phyloP scores from a whole-genome alignment of 2,329 filamentous ascomycete species.

The Aspergillus pseudoviridinutans region DNA sequence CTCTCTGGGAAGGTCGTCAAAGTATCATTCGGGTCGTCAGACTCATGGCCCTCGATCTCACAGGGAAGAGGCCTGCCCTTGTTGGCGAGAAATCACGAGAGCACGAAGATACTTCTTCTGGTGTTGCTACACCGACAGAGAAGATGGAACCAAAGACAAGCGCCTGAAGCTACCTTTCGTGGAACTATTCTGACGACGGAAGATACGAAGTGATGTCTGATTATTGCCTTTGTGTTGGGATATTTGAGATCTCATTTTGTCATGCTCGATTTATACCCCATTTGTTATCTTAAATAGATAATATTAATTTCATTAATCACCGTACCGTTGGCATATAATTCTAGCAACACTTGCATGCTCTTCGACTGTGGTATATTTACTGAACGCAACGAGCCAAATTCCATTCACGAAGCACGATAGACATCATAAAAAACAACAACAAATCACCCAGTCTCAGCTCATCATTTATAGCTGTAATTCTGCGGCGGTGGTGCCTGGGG shows the following conservation, averaged over 20 bases:
- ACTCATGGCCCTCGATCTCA: constrained; percentile 60
- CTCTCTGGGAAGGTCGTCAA: constrained; percentile 70
- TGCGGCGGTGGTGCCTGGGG: constrained; percentile 14
- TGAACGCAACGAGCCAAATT: background rate
- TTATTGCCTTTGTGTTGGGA: background rate
- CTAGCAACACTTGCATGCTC: background rate
- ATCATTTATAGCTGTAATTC: constrained; percentile 21
- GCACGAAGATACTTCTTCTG: constrained; percentile 40
- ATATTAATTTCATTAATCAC: background rate
- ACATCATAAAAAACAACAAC: background rate
- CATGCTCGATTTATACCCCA: constrained; percentile 3
- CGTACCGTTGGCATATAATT: background rate
- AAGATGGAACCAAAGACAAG: constrained; percentile 26
- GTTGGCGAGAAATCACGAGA: constrained; percentile 37
- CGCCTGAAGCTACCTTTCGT: background rate
- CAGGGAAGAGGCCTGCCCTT: constrained; percentile 32
- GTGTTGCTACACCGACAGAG: constrained; percentile 47
- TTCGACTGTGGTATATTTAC: background rate
- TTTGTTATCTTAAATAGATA: background rate
- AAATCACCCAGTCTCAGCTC: background rate
- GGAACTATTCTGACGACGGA: background rate
- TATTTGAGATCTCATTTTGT: background rate
- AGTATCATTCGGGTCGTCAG: constrained; percentile 61
- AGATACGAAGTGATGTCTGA: constrained; percentile 3
- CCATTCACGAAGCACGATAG: background rate